Conservation (phyloP, 192 early-diverging fungal genomes). For the Backusella australiensis region DNA sequence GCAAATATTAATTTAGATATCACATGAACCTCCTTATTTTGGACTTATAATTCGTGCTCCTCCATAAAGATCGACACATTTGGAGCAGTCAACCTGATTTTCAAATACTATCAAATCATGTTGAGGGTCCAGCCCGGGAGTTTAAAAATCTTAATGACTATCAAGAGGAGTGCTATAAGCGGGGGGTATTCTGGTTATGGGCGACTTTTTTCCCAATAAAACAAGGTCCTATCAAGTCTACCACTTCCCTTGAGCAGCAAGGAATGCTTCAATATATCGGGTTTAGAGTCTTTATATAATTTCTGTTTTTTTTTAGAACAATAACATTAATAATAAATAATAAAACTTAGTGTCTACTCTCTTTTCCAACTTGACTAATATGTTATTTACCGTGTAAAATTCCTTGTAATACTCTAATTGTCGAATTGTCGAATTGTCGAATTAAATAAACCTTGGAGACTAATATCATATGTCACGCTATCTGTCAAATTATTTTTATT, state of each 20-base stretch:
- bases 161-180: background rate
- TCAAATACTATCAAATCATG: constrained; percentile 26
- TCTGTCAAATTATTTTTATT: constrained; percentile 39
- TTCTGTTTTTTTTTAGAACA: constrained; percentile 30
- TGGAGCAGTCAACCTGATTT: constrained; percentile 38
- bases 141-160: background rate
- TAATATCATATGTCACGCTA: constrained; percentile 39
- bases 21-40: background rate
- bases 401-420: constrained; percentile 57
- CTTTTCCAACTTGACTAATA: background rate
- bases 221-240: constrained; percentile 50
- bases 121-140: background rate
- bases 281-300: constrained; percentile 47
- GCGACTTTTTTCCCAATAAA: constrained; percentile 29
- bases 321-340: background rate
- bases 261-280: constrained; percentile 43
- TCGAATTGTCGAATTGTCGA: constrained; percentile 46
- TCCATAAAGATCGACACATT: constrained; percentile 45
- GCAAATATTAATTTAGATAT: background rate
- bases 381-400: constrained; percentile 43
- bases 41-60: constrained; percentile 47
- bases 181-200: background rate
- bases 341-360: background rate
- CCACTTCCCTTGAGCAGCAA: constrained; percentile 40
- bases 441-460: constrained; percentile 48